Evolutionary conservation across 116 monocot species (phyloP).

Genomic region (Posidonia oceanica): DNA sequence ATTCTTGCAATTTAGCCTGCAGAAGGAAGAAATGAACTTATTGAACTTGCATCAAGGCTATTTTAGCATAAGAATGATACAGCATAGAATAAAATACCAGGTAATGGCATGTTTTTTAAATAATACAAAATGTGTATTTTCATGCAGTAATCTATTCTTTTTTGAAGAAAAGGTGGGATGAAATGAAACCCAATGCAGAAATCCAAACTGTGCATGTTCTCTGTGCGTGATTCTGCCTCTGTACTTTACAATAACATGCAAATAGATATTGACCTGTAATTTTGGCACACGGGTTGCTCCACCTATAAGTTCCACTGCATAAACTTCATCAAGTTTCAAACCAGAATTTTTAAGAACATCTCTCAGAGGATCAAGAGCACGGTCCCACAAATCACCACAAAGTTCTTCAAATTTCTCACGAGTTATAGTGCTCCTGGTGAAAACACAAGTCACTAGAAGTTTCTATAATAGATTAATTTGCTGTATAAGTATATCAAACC

Average conservation of each 20-base stretch:
- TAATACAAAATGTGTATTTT: not conserved
- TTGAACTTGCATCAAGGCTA: not conserved
- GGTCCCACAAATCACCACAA: conserved; percentile 80
- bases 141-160: too few relatives aligned
- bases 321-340: conserved; percentile 63
- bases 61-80: not conserved
- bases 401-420: conserved; percentile 99
- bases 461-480: too few relatives aligned
- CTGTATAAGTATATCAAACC: too few relatives aligned
- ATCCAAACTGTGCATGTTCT: too few relatives aligned
- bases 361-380: conserved; percentile 65
- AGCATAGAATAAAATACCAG: not conserved
- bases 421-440: conserved; percentile 78
- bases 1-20: conserved; percentile 90
- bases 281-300: conserved; percentile 98
- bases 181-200: too few relatives aligned
- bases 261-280: conserved; percentile 53
- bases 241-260: not conserved
- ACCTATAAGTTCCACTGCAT: conserved; percentile 95
- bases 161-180: too few relatives aligned
- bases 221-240: too few relatives aligned
- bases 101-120: not conserved
- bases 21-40: not conserved
- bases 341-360: conserved; percentile 62
- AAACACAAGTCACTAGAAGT: not conserved